phyloP scores from a whole-genome alignment of 257 asterid genomes.

The Leonotis leonurus region DNA sequence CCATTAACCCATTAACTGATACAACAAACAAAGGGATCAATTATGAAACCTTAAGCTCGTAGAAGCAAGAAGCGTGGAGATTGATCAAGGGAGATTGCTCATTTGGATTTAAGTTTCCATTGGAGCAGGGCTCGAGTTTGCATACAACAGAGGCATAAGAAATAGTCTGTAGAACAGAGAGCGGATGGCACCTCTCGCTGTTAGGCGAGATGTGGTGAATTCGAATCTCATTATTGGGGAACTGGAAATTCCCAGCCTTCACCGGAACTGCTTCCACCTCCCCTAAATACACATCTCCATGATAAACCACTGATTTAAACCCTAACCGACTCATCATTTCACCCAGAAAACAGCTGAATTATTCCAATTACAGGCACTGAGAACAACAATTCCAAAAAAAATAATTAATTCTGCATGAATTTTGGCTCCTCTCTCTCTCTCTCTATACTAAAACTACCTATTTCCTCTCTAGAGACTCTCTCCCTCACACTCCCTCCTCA shows the following conservation, averaged over 20 bases:
- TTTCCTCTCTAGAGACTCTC: constrained; percentile 12
- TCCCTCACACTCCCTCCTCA: constrained; percentile 34
- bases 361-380: constrained; percentile 6
- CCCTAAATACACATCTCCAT: constrained; percentile 68
- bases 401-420: constrained; percentile 14
- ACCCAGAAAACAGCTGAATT: neutral
- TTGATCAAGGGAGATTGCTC: constrained; percentile 61
- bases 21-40: neutral
- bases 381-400: neutral
- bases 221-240: constrained; percentile 87
- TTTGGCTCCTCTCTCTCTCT: neutral
- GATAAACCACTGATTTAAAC: constrained; percentile 70
- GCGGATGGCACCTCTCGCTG: constrained; percentile 86
- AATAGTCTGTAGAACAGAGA: constrained; percentile 70
- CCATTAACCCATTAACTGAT: neutral
- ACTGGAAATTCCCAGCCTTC: constrained; percentile 54
- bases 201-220: constrained; percentile 51
- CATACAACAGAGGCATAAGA: constrained; percentile 58
- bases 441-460: neutral
- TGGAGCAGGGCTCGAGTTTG: constrained; percentile 77
- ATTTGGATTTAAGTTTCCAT: constrained; percentile 19
- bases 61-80: constrained; percentile 83
- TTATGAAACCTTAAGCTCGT: constrained; percentile 60
- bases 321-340: constrained; percentile 78
- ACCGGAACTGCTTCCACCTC: constrained; percentile 60